phyloP scores from a whole-genome alignment of 768 basidiomycete genomes.

The Suillus decipiens region DNA sequence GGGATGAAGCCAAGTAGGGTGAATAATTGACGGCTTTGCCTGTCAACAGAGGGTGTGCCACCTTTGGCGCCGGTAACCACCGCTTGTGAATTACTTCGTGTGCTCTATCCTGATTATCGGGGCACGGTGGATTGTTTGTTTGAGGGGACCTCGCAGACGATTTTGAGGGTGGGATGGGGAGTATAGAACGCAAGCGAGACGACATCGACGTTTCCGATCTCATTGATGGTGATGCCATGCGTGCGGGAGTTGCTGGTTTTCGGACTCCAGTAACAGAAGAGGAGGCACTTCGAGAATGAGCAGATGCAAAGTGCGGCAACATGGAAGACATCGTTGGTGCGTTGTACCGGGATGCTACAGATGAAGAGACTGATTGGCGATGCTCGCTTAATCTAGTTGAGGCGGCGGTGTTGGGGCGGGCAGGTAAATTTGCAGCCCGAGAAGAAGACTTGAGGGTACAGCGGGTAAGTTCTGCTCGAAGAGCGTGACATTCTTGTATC shows the following conservation, averaged over 20 bases:
- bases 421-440: constrained; percentile 22
- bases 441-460: constrained; percentile 37
- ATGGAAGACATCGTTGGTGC: constrained; percentile 40
- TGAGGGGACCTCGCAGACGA: constrained; percentile 49
- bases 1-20: constrained; percentile 20
- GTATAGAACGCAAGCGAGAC: constrained; percentile 29
- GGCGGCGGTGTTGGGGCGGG: constrained; percentile 28
- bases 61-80: constrained; percentile 57
- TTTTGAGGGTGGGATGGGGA: constrained; percentile 40
- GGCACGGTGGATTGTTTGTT: constrained; percentile 58
- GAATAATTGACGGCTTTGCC: constrained; percentile 31
- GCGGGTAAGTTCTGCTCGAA: constrained; percentile 66
- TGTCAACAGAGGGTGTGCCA: constrained; percentile 37
- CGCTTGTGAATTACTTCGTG: constrained; percentile 54
- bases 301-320: constrained; percentile 52
- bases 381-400: constrained; percentile 26
- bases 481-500: constrained; percentile 68
- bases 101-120: constrained; percentile 58
- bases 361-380: constrained; percentile 32
- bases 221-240: constrained; percentile 27
- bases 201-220: constrained; percentile 21
- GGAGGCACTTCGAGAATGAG: constrained; percentile 60
- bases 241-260: constrained; percentile 34
- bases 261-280: constrained; percentile 39
- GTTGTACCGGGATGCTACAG: constrained; percentile 34